Base-by-base conservation (phyloP, 2,329 filamentous ascomycete genomes). In the Fusarium pseudonygamai region DNA sequence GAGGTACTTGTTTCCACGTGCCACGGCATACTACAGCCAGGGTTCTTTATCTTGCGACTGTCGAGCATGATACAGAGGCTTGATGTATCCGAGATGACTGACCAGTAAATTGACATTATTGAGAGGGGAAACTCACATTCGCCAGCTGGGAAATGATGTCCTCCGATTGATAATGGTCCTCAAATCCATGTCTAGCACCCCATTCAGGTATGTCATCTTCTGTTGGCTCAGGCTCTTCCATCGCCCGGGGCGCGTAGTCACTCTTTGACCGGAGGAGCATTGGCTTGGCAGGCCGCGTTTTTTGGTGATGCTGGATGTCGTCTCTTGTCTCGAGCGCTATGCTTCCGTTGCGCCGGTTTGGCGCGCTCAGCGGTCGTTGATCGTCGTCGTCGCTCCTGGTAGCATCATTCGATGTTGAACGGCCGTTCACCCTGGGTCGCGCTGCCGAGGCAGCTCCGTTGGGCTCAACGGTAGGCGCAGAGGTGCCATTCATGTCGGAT, bases 141-240 rank as follows among this genome's bases (percentile, higher is more conserved):
- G 93, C 94, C 72, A 97, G 87, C 74, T 95, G 89, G 64, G 93
- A 93, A 77, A 97, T 93, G 78, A 97, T 95, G 79, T 97, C 94
- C 75, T 95, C 93, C 10, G 93, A 97, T 79, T 94, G 93, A 80
- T 97, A 95, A 82, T 97, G 94, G 76, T 95, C 93, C 79, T 97
- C 94, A 85, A 96, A 98, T 53, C 95, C 95, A 84, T 98, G 95
- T 55, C 95, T 90, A 81, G 87, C 87, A 13, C 88, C 88, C 86
- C 87, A 88, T 74, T 87, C 85, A 47, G 83, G 82, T 37, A 86
- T 81, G 46, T 87, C 85, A 7, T 87, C 85, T 20, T 86, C 85
- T 34, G 79, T 76, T 56, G 81, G 79, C 46, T 85, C 84, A 46
- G 81, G 70, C 24, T 85, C 82, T 22, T 84, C 79, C 30, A 84